Evolutionary conservation across 495 filamentous ascomycete species (phyloP).

Genomic region (Hyaloscypha hepaticicola): DNA sequence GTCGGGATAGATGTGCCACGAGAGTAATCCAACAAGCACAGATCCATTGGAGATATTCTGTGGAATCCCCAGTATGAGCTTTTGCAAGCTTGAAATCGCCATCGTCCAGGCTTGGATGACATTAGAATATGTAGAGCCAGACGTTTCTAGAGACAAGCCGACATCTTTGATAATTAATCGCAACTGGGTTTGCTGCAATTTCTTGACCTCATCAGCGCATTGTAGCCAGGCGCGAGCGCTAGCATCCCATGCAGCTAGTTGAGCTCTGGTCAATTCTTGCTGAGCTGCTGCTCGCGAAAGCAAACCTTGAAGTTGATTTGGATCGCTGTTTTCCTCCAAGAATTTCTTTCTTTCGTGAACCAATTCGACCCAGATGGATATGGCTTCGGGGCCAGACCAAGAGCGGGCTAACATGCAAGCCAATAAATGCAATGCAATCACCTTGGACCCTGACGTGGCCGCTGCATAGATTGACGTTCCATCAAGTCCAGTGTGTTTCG

Average conservation of each 20-base stretch:
- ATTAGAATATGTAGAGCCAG: too few species aligned
- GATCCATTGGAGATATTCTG: constrained; percentile 14
- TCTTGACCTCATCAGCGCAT: constrained; percentile 34
- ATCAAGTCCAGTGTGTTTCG: constrained; percentile 30
- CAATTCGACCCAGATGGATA: constrained; percentile 37
- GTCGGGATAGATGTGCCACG: constrained; percentile 42
- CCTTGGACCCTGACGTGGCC: constrained; percentile 36
- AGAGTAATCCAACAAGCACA: constrained; percentile 32
- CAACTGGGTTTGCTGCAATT: constrained; percentile 28
- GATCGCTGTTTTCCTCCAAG: too few species aligned
- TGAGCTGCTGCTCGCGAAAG: constrained; percentile 17
- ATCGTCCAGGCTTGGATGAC: too few species aligned
- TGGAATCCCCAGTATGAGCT: too few species aligned
- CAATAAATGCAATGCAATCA: constrained; percentile 37
- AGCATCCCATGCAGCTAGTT: constrained; percentile 40
- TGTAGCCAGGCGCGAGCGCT: constrained; percentile 39
- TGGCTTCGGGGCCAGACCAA: constrained; percentile 33
- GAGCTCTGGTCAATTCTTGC: constrained; percentile 30
- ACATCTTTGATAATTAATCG: neutral
- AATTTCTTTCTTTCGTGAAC: constrained; percentile 11
- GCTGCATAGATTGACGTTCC: constrained; percentile 42
- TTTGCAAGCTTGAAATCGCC: too few species aligned
- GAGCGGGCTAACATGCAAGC: constrained; percentile 38
- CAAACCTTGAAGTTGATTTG: neutral
- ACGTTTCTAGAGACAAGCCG: too few species aligned